Evolutionary conservation across 1,139 yeast genomes (phyloP).

Genomic region (Yamadazyma sp.): DNA sequence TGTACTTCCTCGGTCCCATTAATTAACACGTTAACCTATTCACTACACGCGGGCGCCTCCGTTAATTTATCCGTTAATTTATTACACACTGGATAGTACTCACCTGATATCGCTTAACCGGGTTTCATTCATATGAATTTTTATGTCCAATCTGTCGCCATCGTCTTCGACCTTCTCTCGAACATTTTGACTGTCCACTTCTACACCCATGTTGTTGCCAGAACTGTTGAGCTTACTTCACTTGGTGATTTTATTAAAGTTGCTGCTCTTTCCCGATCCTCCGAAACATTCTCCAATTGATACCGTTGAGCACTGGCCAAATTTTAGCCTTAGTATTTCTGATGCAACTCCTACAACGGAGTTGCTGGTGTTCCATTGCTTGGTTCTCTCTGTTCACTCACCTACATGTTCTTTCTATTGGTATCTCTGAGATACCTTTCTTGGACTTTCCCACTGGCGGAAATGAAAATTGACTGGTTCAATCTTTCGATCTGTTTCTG

Average conservation of each 20-base stretch:
- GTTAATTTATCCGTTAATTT: too few species aligned
- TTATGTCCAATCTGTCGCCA: conserved; percentile 56
- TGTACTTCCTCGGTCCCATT: too few species aligned
- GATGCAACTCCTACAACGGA: conserved; percentile 39
- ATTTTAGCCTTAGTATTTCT: conserved; percentile 51
- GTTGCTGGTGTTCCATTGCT: conserved; percentile 39
- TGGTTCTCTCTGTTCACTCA: conserved; percentile 47
- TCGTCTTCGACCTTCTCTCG: conserved; percentile 54
- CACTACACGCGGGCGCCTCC: too few species aligned
- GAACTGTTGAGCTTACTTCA: conserved; percentile 43
- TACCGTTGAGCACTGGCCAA: conserved; percentile 49
- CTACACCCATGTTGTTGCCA: conserved; percentile 47
- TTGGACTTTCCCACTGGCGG: conserved; percentile 67
- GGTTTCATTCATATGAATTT: conserved; percentile 50
- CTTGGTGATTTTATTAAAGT: conserved; percentile 52
- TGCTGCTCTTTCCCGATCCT: conserved; percentile 58
- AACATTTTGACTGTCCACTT: conserved; percentile 51
- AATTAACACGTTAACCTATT: too few species aligned
- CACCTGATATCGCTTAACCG: conserved; percentile 46
- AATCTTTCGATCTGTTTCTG: conserved; percentile 75
- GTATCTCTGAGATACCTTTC: conserved; percentile 53
- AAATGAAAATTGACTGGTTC: conserved; percentile 80
- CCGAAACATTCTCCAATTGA: conserved; percentile 55
- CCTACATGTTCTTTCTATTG: conserved; percentile 44
- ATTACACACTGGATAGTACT: not conserved